Evolutionary conservation across 768 basidiomycete genomes (phyloP), one percentile per base, ranked within the genome.

Genomic region (Tephrocybe sp.): DNA sequence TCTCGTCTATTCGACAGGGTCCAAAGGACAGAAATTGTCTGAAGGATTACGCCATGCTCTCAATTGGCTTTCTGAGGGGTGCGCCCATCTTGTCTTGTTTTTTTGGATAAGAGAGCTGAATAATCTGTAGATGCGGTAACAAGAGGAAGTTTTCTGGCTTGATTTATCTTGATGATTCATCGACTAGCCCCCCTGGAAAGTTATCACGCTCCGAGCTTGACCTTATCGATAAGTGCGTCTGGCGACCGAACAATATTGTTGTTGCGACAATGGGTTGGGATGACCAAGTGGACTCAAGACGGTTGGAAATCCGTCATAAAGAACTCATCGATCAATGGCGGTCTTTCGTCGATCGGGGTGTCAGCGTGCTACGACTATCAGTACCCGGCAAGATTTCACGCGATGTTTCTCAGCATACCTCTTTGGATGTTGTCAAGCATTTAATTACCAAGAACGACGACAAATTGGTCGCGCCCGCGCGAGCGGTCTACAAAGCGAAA

Each of bases 41-140:
- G 50, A 55, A 10, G 41, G 36, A 15, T 40, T 55, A 22, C 42
- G 50, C 6, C 19, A 25, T 34, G 40, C 47, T 30, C 40, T 41
- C 1, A 45, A 24, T 5, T 56, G 54, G 54, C 39, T 56, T 29
- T 30, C 46, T 34, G 49, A 56, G n/a, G 44, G 34, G 54, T 56
- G 37, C n/a, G 38, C 41, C 18, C n/a, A n/a, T n/a, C n/a, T n/a
- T n/a, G n/a, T n/a, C n/a, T 27, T n/a, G 33, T 47, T 48, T 24
- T 10, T 18, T n/a, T 5, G 6, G 21, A 39, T n/a, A 3, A 1
- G 6, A 4, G 6, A 12, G 8, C 41, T 41, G 24, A 8, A 27
- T 40, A 30, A 48, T 3, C 21, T 15, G 15, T 22, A 55, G 54
- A 25, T 38, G 27, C 24, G 37, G 30, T 7, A 38, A 46, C 23